phyloP scores from a whole-genome alignment of 768 basidiomycete genomes.

The Crucibulum laeve region DNA sequence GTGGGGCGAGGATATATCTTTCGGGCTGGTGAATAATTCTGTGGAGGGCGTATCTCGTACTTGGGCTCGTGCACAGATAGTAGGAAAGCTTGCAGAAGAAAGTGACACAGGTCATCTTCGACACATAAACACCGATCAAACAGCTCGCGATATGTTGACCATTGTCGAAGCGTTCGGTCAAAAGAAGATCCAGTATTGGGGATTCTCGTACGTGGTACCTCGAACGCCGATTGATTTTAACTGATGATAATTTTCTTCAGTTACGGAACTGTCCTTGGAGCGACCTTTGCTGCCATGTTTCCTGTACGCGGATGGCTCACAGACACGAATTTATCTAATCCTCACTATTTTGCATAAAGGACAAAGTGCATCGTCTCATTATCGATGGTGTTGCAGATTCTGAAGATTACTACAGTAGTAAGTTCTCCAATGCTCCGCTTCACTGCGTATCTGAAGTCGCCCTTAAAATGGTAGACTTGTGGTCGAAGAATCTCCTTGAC shows the following conservation, averaged over 20 bases:
- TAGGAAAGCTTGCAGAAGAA: slow-evolving; percentile 27
- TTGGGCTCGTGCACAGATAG: slow-evolving; percentile 27
- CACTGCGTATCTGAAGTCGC: not conserved
- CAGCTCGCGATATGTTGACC: slow-evolving; percentile 32
- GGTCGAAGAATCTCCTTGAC: slow-evolving; percentile 17
- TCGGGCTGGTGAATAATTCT: slow-evolving; percentile 16
- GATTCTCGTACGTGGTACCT: slow-evolving; percentile 17
- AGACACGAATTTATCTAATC: not conserved
- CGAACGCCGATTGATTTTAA: not conserved
- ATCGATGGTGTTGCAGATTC: slow-evolving; percentile 27
- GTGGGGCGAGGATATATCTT: slow-evolving; percentile 11
- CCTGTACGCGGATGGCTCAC: slow-evolving; percentile 16
- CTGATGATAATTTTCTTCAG: slow-evolving; percentile 9
- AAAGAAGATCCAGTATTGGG: slow-evolving; percentile 27
- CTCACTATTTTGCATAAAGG: slow-evolving; percentile 8
- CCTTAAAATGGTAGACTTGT: slow-evolving; percentile 7
- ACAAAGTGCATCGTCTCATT: slow-evolving; percentile 25
- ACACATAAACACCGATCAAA: slow-evolving; percentile 32
- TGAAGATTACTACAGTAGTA: slow-evolving; percentile 19
- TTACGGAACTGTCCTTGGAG: slow-evolving; percentile 20
- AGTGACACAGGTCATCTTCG: slow-evolving; percentile 19
- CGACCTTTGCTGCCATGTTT: slow-evolving; percentile 28
- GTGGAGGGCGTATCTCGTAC: slow-evolving; percentile 19
- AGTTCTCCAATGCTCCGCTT: not conserved
- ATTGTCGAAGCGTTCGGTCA: slow-evolving; percentile 26